Percentiles rank a stretch among this genome's conserved stretches.
These are phyloP conservation scores for Trichoderma afroharzianum DNA, from an alignment of 2,329 filamentous ascomycete genomes.

Conservation along the genomic window DNA sequence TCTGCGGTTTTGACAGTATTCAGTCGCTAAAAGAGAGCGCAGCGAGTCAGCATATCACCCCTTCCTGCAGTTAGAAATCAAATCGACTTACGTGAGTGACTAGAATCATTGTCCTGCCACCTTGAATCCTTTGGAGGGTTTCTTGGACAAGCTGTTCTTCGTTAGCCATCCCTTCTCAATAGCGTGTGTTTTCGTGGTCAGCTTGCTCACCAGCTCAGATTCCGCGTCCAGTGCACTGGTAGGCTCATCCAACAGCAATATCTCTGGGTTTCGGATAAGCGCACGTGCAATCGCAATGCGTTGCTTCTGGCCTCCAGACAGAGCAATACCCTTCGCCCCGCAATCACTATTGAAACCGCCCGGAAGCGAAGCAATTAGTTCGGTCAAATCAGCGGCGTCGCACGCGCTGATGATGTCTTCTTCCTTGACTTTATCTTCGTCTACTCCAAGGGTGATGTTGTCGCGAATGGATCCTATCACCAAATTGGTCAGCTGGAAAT, in stretches of 20 bases:
- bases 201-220: slow-evolving; percentile 40
- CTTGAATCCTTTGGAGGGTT: neutral
- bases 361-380: neutral
- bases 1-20: slow-evolving; percentile 11
- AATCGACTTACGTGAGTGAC: slow-evolving; percentile 5
- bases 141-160: slow-evolving; percentile 1
- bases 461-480: neutral
- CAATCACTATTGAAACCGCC: neutral
- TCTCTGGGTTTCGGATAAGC: slow-evolving; percentile 32
- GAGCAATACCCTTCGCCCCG: neutral
- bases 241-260: slow-evolving; percentile 54
- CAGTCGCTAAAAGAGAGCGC: neutral
- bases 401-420: neutral
- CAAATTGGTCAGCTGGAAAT: neutral
- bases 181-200: neutral
- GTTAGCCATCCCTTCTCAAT: neutral
- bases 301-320: slow-evolving; percentile 44
- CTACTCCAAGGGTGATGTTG: neutral
- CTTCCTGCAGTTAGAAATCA: neutral
- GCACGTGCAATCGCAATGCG: slow-evolving; percentile 59
- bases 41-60: neutral
- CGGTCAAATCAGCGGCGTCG: neutral
- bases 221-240: slow-evolving; percentile 53
- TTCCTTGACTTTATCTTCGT: neutral
- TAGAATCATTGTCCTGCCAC: slow-evolving; percentile 1